These are phyloP conservation scores for Amylocystis lapponica DNA, from an alignment of 768 basidiomycete genomes.

Conservation along the genomic window DNA sequence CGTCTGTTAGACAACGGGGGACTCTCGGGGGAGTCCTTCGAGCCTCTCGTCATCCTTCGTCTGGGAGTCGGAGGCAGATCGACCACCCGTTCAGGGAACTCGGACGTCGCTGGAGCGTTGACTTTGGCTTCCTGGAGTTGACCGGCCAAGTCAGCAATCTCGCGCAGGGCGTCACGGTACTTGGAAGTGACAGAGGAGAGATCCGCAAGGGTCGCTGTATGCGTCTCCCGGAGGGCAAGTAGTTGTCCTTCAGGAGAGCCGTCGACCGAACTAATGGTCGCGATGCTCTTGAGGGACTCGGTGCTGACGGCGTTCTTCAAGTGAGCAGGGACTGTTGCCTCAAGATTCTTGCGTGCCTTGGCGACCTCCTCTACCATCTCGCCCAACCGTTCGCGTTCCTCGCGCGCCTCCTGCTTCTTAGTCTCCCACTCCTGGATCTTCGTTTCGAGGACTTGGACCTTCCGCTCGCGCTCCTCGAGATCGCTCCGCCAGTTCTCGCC, in stretches of 20 bases:
- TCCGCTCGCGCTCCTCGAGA: constrained; percentile 76
- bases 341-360: constrained; percentile 61
- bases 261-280: constrained; percentile 24
- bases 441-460: constrained; percentile 68
- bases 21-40: constrained; percentile 43
- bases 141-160: constrained; percentile 90
- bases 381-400: constrained; percentile 61
- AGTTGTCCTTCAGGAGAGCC: constrained; percentile 55
- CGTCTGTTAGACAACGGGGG: constrained; percentile 47
- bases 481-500: constrained; percentile 80
- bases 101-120: constrained; percentile 38
- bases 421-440: constrained; percentile 77
- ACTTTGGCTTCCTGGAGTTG: constrained; percentile 87
- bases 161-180: constrained; percentile 83
- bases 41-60: constrained; percentile 46
- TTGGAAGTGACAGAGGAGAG: constrained; percentile 73
- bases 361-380: constrained; percentile 66
- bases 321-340: constrained; percentile 30
- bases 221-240: constrained; percentile 71
- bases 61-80: constrained; percentile 48
- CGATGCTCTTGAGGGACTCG: constrained; percentile 25
- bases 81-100: constrained; percentile 37
- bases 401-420: constrained; percentile 60
- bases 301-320: constrained; percentile 19
- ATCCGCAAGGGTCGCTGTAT: constrained; percentile 74